Evolutionary conservation across 1,139 yeast genomes (phyloP).

Genomic region (Debaryomyces singareniensis): DNA sequence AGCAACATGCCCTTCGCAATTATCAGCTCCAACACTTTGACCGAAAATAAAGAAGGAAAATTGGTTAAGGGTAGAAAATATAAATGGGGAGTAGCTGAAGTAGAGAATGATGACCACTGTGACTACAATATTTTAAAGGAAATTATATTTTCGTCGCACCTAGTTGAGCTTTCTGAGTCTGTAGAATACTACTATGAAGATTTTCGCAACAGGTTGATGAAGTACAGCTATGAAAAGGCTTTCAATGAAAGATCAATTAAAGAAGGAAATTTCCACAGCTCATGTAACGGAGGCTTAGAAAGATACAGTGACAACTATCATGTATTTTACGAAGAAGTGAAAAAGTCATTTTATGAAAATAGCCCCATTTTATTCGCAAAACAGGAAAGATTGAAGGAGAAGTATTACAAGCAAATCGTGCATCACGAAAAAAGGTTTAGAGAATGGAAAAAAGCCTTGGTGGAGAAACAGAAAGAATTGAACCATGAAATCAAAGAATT

Average conservation of each 20-base stretch:
- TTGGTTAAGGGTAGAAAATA: slow-evolving; percentile 59
- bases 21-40: slow-evolving; percentile 42
- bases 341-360: slow-evolving; percentile 33
- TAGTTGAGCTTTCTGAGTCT: slow-evolving; percentile 54
- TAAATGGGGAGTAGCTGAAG: slow-evolving; percentile 70
- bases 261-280: slow-evolving; percentile 3
- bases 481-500: slow-evolving; percentile 49
- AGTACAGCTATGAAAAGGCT: slow-evolving; percentile 14
- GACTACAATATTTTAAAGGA: slow-evolving; percentile 54
- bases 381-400: slow-evolving; percentile 38
- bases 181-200: slow-evolving; percentile 54
- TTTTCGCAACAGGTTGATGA: slow-evolving; percentile 41
- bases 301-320: slow-evolving; percentile 24
- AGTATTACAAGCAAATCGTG: slow-evolving; percentile 42
- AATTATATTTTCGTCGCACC: slow-evolving; percentile 44
- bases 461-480: slow-evolving; percentile 47
- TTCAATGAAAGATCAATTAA: slow-evolving; percentile 1
- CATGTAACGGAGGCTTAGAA: slow-evolving; percentile 11
- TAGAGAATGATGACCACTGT: slow-evolving; percentile 59
- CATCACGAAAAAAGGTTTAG: slow-evolving; percentile 57
- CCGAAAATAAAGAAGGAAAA: slow-evolving; percentile 25
- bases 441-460: slow-evolving; percentile 58
- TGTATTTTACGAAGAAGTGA: slow-evolving; percentile 29
- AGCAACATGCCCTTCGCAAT: slow-evolving; percentile 52
- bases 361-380: slow-evolving; percentile 44